Evolutionary conservation across 805 yeast genomes (phyloP).

Genomic region (Yarrowia alimentaria): DNA sequence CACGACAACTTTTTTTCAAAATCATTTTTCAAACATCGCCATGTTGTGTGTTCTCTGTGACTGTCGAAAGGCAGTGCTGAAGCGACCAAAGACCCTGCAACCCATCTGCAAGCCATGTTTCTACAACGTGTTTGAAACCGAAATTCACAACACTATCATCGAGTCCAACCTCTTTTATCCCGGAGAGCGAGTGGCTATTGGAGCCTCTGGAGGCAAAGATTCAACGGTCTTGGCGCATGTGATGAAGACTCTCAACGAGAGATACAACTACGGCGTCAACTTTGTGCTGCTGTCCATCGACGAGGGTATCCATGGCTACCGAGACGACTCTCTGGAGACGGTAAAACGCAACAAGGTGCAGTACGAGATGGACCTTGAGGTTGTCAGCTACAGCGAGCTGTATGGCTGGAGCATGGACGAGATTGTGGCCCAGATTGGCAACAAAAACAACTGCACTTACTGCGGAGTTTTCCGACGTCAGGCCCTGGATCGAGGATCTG

Average conservation of each 20-base stretch:
- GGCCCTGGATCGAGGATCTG: conserved; percentile 94
- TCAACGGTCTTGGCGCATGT: conserved; percentile 92
- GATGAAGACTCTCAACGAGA: conserved; percentile 79
- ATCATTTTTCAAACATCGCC: no score
- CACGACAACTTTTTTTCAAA: no score
- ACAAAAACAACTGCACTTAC: conserved; percentile 91
- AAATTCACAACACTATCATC: conserved; percentile 85
- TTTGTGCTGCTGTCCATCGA: conserved; percentile 83
- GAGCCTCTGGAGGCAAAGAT: conserved; percentile 99
- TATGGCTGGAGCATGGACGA: conserved; percentile 99
- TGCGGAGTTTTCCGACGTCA: conserved; percentile 97
- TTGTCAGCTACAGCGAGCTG: conserved; percentile 80
- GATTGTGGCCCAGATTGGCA: conserved; percentile 91
- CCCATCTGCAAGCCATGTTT: conserved; percentile 90
- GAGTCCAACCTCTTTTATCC: conserved; percentile 63
- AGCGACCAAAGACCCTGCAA: conserved; percentile 87
- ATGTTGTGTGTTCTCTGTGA: conserved; percentile 79
- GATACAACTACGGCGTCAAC: conserved; percentile 83
- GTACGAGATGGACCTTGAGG: conserved; percentile 72
- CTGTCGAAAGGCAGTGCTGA: conserved; percentile 77
- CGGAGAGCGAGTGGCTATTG: conserved; percentile 92
- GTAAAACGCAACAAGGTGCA: conserved; percentile 90
- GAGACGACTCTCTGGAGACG: conserved; percentile 96
- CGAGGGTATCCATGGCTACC: conserved; percentile 94
- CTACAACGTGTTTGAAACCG: conserved; percentile 87